Base-by-base conservation (phyloP, 2,329 filamentous ascomycete species). In the Dryadomyces quercivorus region DNA sequence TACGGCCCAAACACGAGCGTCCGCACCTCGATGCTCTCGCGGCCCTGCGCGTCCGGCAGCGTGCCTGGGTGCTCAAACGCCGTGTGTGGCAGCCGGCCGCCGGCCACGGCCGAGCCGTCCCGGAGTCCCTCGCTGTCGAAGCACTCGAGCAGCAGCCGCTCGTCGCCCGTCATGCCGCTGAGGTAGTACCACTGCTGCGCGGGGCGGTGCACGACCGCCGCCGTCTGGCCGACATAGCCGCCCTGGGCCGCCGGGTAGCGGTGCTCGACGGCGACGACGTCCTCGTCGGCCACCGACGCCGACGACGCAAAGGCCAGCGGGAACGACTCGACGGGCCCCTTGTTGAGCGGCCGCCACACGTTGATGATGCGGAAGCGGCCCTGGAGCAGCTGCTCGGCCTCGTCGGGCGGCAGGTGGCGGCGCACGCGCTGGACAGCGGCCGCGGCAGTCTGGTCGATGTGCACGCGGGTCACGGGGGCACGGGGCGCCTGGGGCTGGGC, bases 21-120 rank as follows among this genome's bases (percentile, higher is more conserved):
- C 61, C 91, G 77, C 16, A 95, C 86, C 69, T 96, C 91, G 65
- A 96, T 95, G 65, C 89, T 95, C 73, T 95, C 87, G 60, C 90
- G 77, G 0, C 78, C 79, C 59, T 82, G 81, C 5, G 86, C 88
- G 48, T 84, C 85, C 18, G 75, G 70, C 2, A 82, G 78, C 1
- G 86, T 88, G 57, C 84, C 73, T 2, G 86, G 84, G 65, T 95
- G 86, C 43, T 76, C 72, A 68, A 95, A 96, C 0, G 89, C 89
- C 10, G 84, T 84, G 69, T 94, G 88, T 15, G 88, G 82, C 50
- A 80, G 70, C 51, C 78, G 67, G 0, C 80, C 80, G 16, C 77
- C 78, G 43, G 67, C 68, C 55, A 79, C 81, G 42, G 62, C 65
- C 0, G 71, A 70, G 0, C 71, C 74, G 5, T 72, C 67, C 64